These are phyloP conservation scores for Rhododendron ovatum DNA, from an alignment of 148 eudicot species.

Conservation along the genomic window DNA sequence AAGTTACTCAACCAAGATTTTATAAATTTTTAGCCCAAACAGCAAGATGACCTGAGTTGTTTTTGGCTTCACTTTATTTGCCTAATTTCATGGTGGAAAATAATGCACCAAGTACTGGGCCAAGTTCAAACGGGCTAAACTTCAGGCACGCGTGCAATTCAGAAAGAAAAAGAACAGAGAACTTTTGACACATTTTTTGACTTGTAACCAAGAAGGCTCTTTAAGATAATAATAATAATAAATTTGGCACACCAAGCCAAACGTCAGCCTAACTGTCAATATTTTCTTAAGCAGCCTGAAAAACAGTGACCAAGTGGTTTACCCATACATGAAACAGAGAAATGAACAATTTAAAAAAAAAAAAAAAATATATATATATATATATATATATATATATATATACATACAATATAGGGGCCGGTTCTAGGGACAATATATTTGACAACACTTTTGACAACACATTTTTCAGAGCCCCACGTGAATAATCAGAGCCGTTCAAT, in stretches of 20 bases:
- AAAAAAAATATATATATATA: too few relatives aligned
- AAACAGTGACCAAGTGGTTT: background rate
- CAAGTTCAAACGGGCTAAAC: background rate
- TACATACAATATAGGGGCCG: too few relatives aligned
- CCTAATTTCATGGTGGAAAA: background rate
- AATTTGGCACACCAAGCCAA: background rate
- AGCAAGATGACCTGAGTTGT: background rate
- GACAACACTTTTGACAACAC: too few relatives aligned
- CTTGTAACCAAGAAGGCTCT: background rate
- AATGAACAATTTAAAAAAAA: background rate
- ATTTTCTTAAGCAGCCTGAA: background rate
- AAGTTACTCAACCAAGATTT: background rate
- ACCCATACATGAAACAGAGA: background rate
- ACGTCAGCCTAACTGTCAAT: background rate
- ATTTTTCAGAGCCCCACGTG: too few relatives aligned
- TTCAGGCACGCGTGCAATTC: background rate
- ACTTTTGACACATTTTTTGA: background rate
- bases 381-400: too few relatives aligned
- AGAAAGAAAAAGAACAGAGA: background rate
- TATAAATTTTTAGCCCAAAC: background rate
- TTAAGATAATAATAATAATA: background rate
- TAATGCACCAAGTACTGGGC: background rate
- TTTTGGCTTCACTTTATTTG: background rate
- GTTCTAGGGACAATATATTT: too few relatives aligned
- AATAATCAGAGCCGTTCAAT: too few relatives aligned